Base-by-base conservation (phyloP, 768 basidiomycete genomes). In the Ramaria sp. region DNA sequence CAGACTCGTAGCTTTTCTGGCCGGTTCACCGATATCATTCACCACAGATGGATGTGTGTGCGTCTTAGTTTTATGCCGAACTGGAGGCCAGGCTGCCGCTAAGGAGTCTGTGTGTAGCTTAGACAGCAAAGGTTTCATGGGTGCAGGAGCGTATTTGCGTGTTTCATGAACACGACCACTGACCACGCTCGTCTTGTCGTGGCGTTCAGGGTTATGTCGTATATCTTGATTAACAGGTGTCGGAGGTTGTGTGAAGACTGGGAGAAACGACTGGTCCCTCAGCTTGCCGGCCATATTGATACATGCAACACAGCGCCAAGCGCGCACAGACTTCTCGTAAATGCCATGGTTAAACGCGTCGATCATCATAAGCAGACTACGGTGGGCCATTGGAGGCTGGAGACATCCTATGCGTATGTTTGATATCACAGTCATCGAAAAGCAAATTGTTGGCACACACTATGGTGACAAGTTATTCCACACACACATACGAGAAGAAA, bases 401-500 rank as follows among this genome's bases (percentile, higher is more conserved):
- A 48, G 18, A 28, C 53, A 55, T 44, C 32, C 53, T 55, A 20
- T 48, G 32, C 1, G 30, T 10, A 22, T 41, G 10, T 10, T 41
- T 41, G 7, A 41, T n/a, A 41, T n/a, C 13, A 22, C 1, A 18
- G 13, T 27, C 13, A 43, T 10, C n/a, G 30, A 25, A 12, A 27
- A 28, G 5, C 10, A 10, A 55, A 47, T 1, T 8, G 24, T 28
- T 25, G 24, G 28, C 18, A 48, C 53, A 12, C 36, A 55, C 53
- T 25, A 37, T 55, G 53, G 34, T 55, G 53, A 16, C 28, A 47
- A 7, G 41, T 24, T 28, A 20, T 30, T 36, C 53, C 53, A 25
- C 53, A 55, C 2, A n/a, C 24, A 32, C 53, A 55, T 15, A 36
- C 7, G 6, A 55, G 37, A 16, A 55, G 25, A 34, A 55, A 55